Percentiles rank a stretch among this genome's conserved stretches.
Conservation (phyloP, 371 early-diverging fungal genomes). For the Fennellomyces sp. region DNA sequence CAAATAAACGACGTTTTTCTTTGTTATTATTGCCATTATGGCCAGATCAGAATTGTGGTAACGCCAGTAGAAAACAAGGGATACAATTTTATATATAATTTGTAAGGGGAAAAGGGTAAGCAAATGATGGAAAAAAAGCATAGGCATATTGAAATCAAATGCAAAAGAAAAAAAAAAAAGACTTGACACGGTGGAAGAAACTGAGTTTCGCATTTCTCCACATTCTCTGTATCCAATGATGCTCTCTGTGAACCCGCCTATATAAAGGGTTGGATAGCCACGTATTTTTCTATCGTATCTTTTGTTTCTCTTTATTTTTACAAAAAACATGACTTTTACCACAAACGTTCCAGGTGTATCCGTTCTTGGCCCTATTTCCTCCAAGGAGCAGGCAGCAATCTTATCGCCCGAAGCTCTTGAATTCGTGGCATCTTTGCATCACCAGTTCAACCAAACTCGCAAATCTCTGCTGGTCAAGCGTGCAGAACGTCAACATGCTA, state of each 20-base stretch:
- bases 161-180: background rate
- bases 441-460: slow-evolving; percentile 86
- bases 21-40: too few relatives aligned
- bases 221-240: background rate
- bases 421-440: slow-evolving; percentile 86
- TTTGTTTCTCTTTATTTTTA: slow-evolving; percentile 12
- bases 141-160: background rate
- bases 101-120: background rate
- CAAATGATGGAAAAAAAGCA: background rate
- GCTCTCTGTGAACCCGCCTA: background rate
- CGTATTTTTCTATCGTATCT: slow-evolving; percentile 1
- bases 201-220: slow-evolving; percentile 5
- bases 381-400: slow-evolving; percentile 60
- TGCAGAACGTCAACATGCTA: slow-evolving; percentile 70
- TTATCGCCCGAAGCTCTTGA: slow-evolving; percentile 79
- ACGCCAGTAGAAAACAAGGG: too few relatives aligned
- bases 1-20: too few relatives aligned
- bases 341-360: slow-evolving; percentile 63
- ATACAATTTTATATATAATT: too few relatives aligned
- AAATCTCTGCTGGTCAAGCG: slow-evolving; percentile 77
- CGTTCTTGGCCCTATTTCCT: slow-evolving; percentile 64
- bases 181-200: slow-evolving; percentile 3
- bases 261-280: background rate
- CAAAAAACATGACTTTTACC: slow-evolving; percentile 12
- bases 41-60: too few relatives aligned